A percentile compares a stretch with the other conserved stretches of the same genome.
Conservation (phyloP, 176 grass and related monocot species). For the Carex littledalei region DNA sequence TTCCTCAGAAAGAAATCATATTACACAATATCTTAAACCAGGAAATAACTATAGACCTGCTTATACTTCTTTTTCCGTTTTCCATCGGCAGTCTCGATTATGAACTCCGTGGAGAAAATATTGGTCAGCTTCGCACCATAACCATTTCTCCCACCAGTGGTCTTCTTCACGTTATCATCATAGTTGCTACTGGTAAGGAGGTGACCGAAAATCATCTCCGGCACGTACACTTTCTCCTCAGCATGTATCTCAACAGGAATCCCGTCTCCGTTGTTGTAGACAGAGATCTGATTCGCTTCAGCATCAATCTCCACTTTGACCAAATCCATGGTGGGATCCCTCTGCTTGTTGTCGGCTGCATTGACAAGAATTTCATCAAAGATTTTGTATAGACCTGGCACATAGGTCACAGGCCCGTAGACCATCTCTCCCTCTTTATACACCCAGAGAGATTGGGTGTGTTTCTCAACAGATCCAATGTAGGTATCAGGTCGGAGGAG, state of each 20-base stretch:
- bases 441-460: slow-evolving; percentile 19
- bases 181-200: slow-evolving; percentile 98
- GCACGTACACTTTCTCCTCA: slow-evolving; percentile 88
- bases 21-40: background rate
- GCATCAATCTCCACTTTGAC: slow-evolving; percentile 78
- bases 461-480: slow-evolving; percentile 18
- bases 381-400: slow-evolving; percentile 96
- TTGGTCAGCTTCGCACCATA: slow-evolving; percentile 95
- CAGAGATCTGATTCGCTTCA: slow-evolving; percentile 41
- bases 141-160: slow-evolving; percentile 89
- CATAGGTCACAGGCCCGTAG: slow-evolving; percentile 49
- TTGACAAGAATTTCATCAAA: slow-evolving; percentile 99
- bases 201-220: slow-evolving; percentile 92
- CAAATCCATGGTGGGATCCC: slow-evolving; percentile 68
- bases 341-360: slow-evolving; percentile 96
- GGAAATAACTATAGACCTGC: slow-evolving; percentile 38
- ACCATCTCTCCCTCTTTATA: slow-evolving; percentile 49
- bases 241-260: slow-evolving; percentile 83
- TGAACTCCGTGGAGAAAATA: slow-evolving; percentile 94
- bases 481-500: slow-evolving; percentile 22
- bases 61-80: slow-evolving; percentile 65
- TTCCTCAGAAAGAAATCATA: background rate
- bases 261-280: slow-evolving; percentile 84
- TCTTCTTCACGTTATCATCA: slow-evolving; percentile 77
- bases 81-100: slow-evolving; percentile 78